Base-by-base conservation (phyloP, 768 basidiomycete species). In the Leccinum truebloodii region DNA sequence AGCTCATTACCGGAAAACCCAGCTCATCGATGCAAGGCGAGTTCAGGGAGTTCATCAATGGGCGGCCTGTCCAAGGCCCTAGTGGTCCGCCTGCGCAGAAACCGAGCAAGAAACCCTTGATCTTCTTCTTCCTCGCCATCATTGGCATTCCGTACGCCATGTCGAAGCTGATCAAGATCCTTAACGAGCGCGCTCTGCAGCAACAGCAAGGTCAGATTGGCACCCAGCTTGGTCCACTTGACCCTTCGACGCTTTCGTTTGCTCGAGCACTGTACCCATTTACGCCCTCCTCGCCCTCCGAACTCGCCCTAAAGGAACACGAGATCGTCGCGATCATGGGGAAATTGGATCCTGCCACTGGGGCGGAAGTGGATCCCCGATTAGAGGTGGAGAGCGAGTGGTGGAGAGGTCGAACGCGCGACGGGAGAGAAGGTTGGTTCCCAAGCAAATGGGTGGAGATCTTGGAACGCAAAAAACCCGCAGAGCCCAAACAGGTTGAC, bases 401-500 rank as follows among this genome's bases (percentile, higher is more conserved):
- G 95, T 98, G 94, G 95, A 88, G 86, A 73, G 95, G 95, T 1
- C 82, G 95, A 51, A 95, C 92, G 61, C 80, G 95, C 59, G 95
- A 97, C 65, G 95, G 95, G 0, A 81, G 89, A 65, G 87, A 92
- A 65, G 95, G 95, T 0, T 98, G 94, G 94, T 97, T 98, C 82
- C 95, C 95, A 2, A 83, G 79, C 59, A 94, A 90, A 65, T 95
- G 90, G 83, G 93, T 95, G 4, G 84, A 93, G 72, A 79, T 90
- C 4, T 73, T 91, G 58, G 85, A 81, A 68, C 78, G 82, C 68
- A 72, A 69, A 67, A 78, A 75, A 57, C 58, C 62, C 1, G 65
- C 64, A 13, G 78, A 76, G 57, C 67, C 65, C 6, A 82, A 80
- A 69, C 80, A 79, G 65, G 65, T 77, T 8, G 75, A 80, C 34